Conservation (phyloP, 2,329 filamentous ascomycete genomes). For the Cryphonectria naterciae region DNA sequence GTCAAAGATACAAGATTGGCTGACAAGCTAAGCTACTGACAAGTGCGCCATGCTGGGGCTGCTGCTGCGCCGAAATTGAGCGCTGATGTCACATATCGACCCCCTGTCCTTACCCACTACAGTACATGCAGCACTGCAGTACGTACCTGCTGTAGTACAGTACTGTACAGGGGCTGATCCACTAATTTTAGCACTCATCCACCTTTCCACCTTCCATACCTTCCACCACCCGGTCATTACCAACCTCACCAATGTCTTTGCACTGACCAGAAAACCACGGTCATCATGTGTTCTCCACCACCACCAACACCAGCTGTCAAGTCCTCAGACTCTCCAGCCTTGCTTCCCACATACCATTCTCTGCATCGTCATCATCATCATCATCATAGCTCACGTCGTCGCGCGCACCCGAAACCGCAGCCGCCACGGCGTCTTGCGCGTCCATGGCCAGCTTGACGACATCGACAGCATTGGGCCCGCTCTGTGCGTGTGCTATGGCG, state of each 20-base stretch:
- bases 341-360: background rate
- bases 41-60: background rate
- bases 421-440: background rate
- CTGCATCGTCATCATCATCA: background rate
- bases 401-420: background rate
- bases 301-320: background rate
- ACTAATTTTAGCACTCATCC: background rate
- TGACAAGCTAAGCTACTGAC: background rate
- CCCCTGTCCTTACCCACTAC: background rate
- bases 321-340: background rate
- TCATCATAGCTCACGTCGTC: background rate
- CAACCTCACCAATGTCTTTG: background rate
- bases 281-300: background rate
- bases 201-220: no score
- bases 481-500: conserved; percentile 29
- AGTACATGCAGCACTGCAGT: background rate
- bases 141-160: background rate
- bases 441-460: background rate
- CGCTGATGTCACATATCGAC: background rate
- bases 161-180: no score
- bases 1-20: background rate
- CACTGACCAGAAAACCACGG: no score
- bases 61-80: background rate
- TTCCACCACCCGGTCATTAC: no score
- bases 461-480: conserved; percentile 29